Conservation (phyloP, 805 yeast genomes). For the Wickerhamiella occidentalis region DNA sequence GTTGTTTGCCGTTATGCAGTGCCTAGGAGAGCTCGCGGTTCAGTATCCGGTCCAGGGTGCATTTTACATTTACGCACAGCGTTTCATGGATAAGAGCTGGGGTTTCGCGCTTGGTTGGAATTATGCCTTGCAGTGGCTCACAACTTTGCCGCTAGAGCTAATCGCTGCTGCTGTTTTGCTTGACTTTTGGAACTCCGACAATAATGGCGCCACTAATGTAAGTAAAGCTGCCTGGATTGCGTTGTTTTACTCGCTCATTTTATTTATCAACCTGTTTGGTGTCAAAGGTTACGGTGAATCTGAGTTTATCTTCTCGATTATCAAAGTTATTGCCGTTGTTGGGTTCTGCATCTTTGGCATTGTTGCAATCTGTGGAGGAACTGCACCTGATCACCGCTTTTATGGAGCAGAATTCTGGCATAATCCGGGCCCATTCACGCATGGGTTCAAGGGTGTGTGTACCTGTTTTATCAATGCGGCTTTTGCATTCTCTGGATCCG, state of each 20-base stretch:
- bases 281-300: constrained; percentile 55
- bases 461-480: constrained; percentile 58
- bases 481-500: constrained; percentile 54
- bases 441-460: constrained; percentile 54
- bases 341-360: constrained; percentile 55
- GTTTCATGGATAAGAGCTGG: constrained; percentile 49
- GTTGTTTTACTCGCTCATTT: constrained; percentile 42
- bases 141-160: constrained; percentile 50
- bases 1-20: constrained; percentile 50
- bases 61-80: constrained; percentile 44
- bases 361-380: constrained; percentile 42
- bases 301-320: constrained; percentile 45
- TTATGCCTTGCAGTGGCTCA: constrained; percentile 49
- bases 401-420: constrained; percentile 51
- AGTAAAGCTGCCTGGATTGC: constrained; percentile 48
- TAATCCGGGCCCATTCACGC: constrained; percentile 48
- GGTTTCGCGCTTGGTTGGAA: constrained; percentile 64
- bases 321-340: constrained; percentile 48
- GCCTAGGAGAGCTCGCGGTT: constrained; percentile 60
- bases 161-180: constrained; percentile 49
- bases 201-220: constrained; percentile 26
- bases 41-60: constrained; percentile 49
- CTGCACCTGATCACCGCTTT: constrained; percentile 38
- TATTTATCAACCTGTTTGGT: constrained; percentile 43
- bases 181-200: constrained; percentile 37